phyloP scores from a whole-genome alignment of 495 filamentous ascomycete species.

The Aspergillus sparsus region DNA sequence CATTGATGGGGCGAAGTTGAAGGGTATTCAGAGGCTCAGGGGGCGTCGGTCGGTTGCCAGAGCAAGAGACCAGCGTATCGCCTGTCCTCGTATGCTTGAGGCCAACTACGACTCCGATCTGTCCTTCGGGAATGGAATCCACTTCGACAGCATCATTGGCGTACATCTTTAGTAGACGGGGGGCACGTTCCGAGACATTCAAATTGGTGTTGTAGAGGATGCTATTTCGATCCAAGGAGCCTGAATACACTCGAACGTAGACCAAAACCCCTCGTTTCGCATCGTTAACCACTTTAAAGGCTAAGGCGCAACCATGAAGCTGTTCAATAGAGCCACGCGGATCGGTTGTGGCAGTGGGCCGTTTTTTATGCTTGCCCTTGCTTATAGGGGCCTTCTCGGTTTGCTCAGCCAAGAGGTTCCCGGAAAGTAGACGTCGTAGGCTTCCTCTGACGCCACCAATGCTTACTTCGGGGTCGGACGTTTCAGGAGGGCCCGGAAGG shows the following conservation, averaged over 20 bases:
- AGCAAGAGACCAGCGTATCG: conserved; percentile 81
- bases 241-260: conserved; percentile 91
- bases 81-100: conserved; percentile 90
- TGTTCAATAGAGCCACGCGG: conserved; percentile 61
- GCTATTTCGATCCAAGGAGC: conserved; percentile 69
- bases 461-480: conserved; percentile 75
- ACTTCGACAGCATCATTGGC: conserved; percentile 86
- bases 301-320: conserved; percentile 75
- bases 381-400: conserved; percentile 36
- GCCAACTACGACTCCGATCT: conserved; percentile 94
- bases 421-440: conserved; percentile 54
- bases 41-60: conserved; percentile 59
- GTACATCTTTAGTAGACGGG: conserved; percentile 86
- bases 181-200: conserved; percentile 75
- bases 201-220: conserved; percentile 87
- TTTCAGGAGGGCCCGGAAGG: conserved; percentile 78
- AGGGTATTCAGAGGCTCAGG: conserved; percentile 71
- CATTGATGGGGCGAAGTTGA: conserved; percentile 83
- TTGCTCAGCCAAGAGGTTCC: conserved; percentile 48
- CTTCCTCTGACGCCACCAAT: conserved; percentile 55
- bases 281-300: conserved; percentile 97
- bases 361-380: conserved; percentile 49
- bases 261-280: conserved; percentile 82
- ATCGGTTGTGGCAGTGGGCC: conserved; percentile 32
- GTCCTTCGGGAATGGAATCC: conserved; percentile 73